Percentiles rank a stretch among this genome's conserved stretches.
Evolutionary conservation across 1,284 basidiomycete genomes (phyloP).

Genomic region (Moniliophthora roreri): DNA sequence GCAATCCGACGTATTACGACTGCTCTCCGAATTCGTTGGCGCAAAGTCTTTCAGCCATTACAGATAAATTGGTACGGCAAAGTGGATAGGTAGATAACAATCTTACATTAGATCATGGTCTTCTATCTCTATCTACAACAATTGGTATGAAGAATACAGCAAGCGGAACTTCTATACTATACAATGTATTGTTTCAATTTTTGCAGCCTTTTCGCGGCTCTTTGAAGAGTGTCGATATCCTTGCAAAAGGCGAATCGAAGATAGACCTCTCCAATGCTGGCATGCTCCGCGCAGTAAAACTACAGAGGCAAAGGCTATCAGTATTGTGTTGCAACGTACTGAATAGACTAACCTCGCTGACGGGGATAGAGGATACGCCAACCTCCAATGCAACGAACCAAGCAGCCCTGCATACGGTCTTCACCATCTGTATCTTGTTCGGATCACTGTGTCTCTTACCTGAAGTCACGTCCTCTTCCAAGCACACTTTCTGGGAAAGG

Average conservation of each 20-base stretch:
- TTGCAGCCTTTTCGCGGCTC: constrained; percentile 77
- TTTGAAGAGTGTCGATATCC: constrained; percentile 78
- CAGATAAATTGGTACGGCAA: constrained; percentile 48
- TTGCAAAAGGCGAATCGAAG: constrained; percentile 94
- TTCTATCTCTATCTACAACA: neutral
- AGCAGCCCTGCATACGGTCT: constrained; percentile 54
- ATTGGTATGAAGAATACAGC: neutral
- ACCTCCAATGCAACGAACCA: constrained; percentile 91
- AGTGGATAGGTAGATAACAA: neutral
- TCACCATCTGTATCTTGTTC: constrained; percentile 1
- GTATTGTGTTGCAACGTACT: constrained; percentile 4
- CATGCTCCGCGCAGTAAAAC: constrained; percentile 91
- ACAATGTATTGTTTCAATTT: constrained; percentile 69
- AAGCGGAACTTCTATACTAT: constrained; percentile 10
- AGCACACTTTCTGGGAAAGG: constrained; percentile 76
- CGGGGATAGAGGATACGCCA: constrained; percentile 90
- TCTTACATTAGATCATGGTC: too few species aligned
- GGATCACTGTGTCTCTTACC: constrained; percentile 38
- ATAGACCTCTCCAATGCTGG: constrained; percentile 82
- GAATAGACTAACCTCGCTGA: constrained; percentile 73
- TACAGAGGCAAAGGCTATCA: constrained; percentile 28
- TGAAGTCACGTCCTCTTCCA: constrained; percentile 88
- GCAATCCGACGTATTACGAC: constrained; percentile 90
- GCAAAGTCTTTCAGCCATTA: constrained; percentile 66
- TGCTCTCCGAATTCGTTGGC: constrained; percentile 41